Conservation (phyloP, 2,329 filamentous ascomycete genomes). For the Cordyceps tenuipes region DNA sequence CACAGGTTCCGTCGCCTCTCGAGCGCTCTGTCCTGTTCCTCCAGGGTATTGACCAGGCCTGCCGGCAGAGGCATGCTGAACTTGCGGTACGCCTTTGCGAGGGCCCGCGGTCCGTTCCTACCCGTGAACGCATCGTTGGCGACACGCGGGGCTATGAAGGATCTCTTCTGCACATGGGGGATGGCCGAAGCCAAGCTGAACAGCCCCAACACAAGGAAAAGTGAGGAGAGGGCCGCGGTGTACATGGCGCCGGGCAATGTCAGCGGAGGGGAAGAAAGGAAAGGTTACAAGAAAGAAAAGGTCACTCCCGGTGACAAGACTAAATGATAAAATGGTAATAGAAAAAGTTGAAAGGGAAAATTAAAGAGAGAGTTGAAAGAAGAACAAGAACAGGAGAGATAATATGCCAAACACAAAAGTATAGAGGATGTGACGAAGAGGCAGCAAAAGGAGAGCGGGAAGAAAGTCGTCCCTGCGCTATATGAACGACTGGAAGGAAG, state of each 20-base stretch:
- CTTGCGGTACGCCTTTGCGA: constrained; percentile 61
- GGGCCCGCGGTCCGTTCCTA: constrained; percentile 48
- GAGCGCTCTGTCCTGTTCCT: constrained; percentile 15
- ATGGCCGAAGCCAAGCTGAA: constrained; percentile 35
- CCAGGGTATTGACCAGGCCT: constrained; percentile 31
- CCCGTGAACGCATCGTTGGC: constrained; percentile 46
- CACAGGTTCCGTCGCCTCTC: constrained; percentile 11
- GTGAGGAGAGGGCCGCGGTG: constrained; percentile 19
- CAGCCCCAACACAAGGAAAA: constrained; percentile 40
- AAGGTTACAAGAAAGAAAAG: not conserved
- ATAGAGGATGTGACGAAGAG: not conserved
- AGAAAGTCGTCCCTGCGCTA: not conserved
- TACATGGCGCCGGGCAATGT: constrained; percentile 8
- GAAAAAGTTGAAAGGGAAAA: not conserved
- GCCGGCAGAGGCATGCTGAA: constrained; percentile 48
- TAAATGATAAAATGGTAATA: not conserved
- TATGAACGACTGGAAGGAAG: not conserved
- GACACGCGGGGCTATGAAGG: constrained; percentile 54
- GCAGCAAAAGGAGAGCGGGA: not conserved
- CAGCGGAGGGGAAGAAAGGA: not conserved
- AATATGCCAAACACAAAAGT: not conserved
- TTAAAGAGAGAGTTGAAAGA: not conserved
- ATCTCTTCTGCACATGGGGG: constrained; percentile 38
- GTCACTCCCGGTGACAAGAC: constrained; percentile 2
- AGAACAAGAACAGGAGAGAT: not conserved